A percentile compares a stretch with the other conserved stretches of the same genome.
phyloP scores from a whole-genome alignment of 345 rosid species.

The Microcos paniculata region DNA sequence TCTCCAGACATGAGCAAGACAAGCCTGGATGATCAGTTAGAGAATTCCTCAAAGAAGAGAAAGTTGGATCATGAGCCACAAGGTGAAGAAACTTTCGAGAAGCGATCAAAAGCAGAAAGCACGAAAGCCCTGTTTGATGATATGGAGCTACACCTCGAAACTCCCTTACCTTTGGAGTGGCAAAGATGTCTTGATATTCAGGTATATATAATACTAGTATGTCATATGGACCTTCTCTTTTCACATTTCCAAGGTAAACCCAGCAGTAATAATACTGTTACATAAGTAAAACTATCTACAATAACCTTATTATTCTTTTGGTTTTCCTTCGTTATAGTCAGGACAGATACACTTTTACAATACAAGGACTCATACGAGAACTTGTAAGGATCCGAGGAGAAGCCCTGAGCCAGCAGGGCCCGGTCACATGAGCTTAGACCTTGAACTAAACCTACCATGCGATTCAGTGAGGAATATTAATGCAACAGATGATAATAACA shows the following conservation, averaged over 20 bases:
- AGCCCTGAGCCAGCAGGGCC: constrained; percentile 29
- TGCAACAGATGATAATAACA: not conserved
- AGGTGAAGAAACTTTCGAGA: constrained; percentile 18
- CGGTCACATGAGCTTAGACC: constrained; percentile 62
- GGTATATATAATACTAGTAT: constrained; percentile 33
- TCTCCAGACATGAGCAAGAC: constrained; percentile 32
- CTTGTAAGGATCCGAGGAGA: constrained; percentile 48
- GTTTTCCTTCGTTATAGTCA: constrained; percentile 31
- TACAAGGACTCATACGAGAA: constrained; percentile 54
- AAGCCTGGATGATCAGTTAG: constrained; percentile 22
- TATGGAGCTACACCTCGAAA: constrained; percentile 49
- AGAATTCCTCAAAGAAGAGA: constrained; percentile 50
- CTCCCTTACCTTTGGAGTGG: constrained; percentile 56
- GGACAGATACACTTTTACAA: constrained; percentile 68
- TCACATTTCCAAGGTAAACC: not conserved
- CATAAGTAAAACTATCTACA: not conserved
- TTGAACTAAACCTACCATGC: constrained; percentile 63
- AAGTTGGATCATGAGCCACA: constrained; percentile 39
- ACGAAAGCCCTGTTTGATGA: constrained; percentile 33
- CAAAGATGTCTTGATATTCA: constrained; percentile 61
- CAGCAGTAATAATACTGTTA: not conserved
- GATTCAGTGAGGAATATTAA: constrained; percentile 34
- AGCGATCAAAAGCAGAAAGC: constrained; percentile 27
- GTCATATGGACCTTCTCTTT: not conserved
- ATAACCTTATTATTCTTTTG: not conserved